Evolutionary conservation across 257 asterid genomes (phyloP), one percentile per base, ranked within the genome.

Genomic region (Fraxinus excelsior): DNA sequence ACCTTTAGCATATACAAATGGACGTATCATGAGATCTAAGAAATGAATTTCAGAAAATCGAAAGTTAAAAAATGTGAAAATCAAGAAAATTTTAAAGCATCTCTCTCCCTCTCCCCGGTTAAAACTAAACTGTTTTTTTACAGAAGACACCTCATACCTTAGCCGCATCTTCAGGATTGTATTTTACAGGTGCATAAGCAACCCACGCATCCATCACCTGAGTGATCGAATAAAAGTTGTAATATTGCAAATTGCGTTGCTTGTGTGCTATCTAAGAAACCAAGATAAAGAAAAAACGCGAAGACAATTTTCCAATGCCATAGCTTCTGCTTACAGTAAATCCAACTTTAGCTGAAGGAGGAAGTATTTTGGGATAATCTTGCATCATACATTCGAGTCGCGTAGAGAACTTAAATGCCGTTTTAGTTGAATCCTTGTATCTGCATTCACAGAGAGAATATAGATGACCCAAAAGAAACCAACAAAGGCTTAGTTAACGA

Each of bases 311-410:
- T 62, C 21, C 60, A 75, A 79, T 37, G 31, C 35, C 69, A 44
- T 8, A 60, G 73, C 28, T 77, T 84, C 76, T 73, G 84, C 97
- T 88, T 89, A 93, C 99, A 6, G 99, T 96, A 82, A 96, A 96
- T 80, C 99, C 99, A 86, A 96, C 99, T 84, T 88, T 89, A 74
- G 99, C 98, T 69, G 97, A 84, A 78, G 98, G 97, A 73, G 97
- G 94, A 78, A 96, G 81, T 13, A 97, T 96, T 84, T 93, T 96
- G 53, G 99, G 98, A 82, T 96, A 96, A 86, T 96, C 99, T 88
- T 96, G 99, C 99, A 96, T 96, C 99, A 96, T 96, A 81, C 98
- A 96, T 86, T 96, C 99, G 80, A 96, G 99, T 62, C 99, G 96
- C 82, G 99, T 96, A 26, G 99, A 93, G 72, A 98, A 96, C 80